These are phyloP conservation scores for Neurospora sp. DNA, from an alignment of 495 filamentous ascomycete species.

Conservation along the genomic window DNA sequence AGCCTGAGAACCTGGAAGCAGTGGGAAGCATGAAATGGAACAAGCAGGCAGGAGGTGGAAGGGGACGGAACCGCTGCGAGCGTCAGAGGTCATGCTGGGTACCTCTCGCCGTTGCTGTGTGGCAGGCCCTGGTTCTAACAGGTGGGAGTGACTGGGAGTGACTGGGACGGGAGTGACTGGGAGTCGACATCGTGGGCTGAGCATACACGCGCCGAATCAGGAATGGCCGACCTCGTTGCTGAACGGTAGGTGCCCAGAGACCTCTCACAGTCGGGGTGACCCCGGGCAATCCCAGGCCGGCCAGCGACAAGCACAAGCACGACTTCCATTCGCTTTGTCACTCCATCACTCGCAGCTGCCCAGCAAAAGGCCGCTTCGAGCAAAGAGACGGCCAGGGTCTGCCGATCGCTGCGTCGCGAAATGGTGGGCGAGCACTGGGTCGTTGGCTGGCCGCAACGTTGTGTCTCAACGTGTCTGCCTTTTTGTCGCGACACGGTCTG, in stretches of 20 bases:
- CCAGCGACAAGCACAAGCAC: neutral
- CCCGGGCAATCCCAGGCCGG: neutral
- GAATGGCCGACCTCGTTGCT: neutral
- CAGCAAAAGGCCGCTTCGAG: neutral
- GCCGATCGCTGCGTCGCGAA: slow-evolving; percentile 9
- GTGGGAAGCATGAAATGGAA: slow-evolving; percentile 15
- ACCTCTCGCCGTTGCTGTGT: neutral
- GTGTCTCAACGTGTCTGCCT: slow-evolving; percentile 3
- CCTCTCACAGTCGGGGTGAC: neutral
- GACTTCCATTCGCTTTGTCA: neutral
- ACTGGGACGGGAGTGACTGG: neutral
- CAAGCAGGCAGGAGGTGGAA: slow-evolving; percentile 23
- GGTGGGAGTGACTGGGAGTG: neutral
- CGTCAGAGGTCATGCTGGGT: slow-evolving; percentile 2
- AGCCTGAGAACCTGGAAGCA: slow-evolving; percentile 9
- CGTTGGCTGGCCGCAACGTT: neutral
- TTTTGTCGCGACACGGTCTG: slow-evolving; percentile 9
- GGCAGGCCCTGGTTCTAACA: neutral
- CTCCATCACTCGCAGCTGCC: neutral
- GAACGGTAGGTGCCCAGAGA: neutral
- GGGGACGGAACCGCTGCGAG: slow-evolving; percentile 22
- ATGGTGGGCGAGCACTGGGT: slow-evolving; percentile 16
- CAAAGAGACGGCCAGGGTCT: slow-evolving; percentile 8
- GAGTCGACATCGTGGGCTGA: neutral
- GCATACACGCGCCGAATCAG: neutral